These are phyloP conservation scores for Pythium sp. DNA, from an alignment of 352 stramenopile species.

Conservation along the genomic window DNA sequence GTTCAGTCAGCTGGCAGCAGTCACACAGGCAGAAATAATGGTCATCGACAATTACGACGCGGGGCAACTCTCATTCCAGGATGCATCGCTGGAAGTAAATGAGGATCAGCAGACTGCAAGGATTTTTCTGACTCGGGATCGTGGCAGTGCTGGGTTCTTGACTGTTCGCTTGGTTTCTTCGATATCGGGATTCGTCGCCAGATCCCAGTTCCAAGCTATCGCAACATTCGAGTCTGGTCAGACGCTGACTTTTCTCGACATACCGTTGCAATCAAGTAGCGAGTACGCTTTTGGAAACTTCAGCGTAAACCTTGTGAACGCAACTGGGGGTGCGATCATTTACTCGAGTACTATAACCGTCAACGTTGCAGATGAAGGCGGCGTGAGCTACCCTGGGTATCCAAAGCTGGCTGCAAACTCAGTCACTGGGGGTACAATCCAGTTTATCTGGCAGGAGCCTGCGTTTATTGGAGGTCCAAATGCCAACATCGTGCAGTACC, in stretches of 20 bases:
- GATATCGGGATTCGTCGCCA: constrained; percentile 26
- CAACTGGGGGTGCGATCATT: constrained; percentile 24
- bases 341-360: constrained; percentile 20
- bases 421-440: constrained; percentile 31
- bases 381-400: constrained; percentile 36
- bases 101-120: constrained; percentile 14
- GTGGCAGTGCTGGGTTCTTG: constrained; percentile 17
- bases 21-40: constrained; percentile 16
- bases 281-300: constrained; percentile 33
- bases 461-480: constrained; percentile 25
- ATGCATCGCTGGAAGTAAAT: constrained; percentile 20
- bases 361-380: constrained; percentile 33
- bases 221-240: constrained; percentile 34
- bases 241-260: not conserved
- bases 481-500: constrained; percentile 18
- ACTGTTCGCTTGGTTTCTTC: constrained; percentile 28
- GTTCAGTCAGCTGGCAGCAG: constrained; percentile 15
- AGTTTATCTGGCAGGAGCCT: constrained; percentile 21
- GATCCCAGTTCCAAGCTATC: constrained; percentile 21
- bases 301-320: constrained; percentile 24
- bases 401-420: constrained; percentile 9
- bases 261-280: constrained; percentile 28
- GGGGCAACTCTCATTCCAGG: constrained; percentile 27
- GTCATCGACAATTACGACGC: constrained; percentile 38
- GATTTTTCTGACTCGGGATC: constrained; percentile 7